Conservation (phyloP, 2,329 filamentous ascomycete genomes). For the Alternaria postmessia region DNA sequence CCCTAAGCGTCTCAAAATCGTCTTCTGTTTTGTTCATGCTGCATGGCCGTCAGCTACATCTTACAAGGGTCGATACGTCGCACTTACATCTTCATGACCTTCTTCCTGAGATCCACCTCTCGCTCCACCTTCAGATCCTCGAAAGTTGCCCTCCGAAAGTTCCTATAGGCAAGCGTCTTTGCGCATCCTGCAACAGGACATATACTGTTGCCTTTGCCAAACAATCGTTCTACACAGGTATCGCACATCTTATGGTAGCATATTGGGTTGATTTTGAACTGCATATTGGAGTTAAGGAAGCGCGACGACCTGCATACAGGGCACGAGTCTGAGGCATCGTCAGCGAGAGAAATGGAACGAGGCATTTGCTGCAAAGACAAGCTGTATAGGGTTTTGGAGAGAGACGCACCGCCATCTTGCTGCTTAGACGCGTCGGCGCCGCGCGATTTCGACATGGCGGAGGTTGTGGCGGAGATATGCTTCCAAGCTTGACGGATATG, state of each 20-base stretch:
- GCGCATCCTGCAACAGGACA: conserved; percentile 91
- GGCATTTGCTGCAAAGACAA: conserved; percentile 39
- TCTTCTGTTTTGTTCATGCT: conserved; percentile 90
- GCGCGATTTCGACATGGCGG: conserved; percentile 49
- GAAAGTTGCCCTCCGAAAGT: conserved; percentile 89
- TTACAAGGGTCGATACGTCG: background rate
- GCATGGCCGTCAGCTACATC: conserved; percentile 9
- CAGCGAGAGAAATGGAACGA: conserved; percentile 28
- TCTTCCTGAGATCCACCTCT: conserved; percentile 88
- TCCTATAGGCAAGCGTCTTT: conserved; percentile 82
- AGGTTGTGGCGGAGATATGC: conserved; percentile 15
- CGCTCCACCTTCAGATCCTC: conserved; percentile 86
- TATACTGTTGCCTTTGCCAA: conserved; percentile 87
- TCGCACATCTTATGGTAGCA: conserved; percentile 99
- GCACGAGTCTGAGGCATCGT: conserved; percentile 73
- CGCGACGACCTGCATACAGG: conserved; percentile 97
- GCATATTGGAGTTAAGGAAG: conserved; percentile 93
- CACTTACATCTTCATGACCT: conserved; percentile 69
- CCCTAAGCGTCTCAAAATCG: conserved; percentile 84
- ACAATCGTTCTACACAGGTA: conserved; percentile 93
- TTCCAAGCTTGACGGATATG: background rate
- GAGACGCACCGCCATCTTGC: conserved; percentile 51
- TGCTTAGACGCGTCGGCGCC: conserved; percentile 41
- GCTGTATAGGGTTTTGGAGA: conserved; percentile 40
- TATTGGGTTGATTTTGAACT: conserved; percentile 95